These are phyloP conservation scores for Arthroderma sp. DNA, from an alignment of 2,329 filamentous ascomycete species.

Conservation along the genomic window DNA sequence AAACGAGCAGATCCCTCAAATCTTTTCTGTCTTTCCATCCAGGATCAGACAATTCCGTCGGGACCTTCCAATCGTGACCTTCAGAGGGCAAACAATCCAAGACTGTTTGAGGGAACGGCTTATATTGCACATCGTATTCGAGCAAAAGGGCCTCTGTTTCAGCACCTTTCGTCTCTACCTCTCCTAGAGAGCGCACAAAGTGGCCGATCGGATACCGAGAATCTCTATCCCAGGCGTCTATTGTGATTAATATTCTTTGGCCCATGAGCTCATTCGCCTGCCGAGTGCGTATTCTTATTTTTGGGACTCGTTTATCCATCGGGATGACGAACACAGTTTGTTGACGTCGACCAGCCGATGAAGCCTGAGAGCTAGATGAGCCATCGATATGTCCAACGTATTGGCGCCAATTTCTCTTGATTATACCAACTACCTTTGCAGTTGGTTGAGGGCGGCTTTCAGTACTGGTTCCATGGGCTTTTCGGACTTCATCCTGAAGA, in stretches of 20 bases:
- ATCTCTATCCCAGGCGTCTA: conserved; percentile 90
- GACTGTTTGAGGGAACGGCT: conserved; percentile 90
- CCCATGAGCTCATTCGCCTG: conserved; percentile 82
- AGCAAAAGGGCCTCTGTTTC: conserved; percentile 90
- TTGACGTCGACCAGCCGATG: conserved; percentile 67
- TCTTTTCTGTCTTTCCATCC: conserved; percentile 81
- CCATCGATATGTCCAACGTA: conserved; percentile 93
- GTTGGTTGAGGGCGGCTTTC: conserved; percentile 80
- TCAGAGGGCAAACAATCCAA: conserved; percentile 83
- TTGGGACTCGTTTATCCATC: conserved; percentile 96
- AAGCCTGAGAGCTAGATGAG: conserved; percentile 62
- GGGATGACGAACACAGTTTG: conserved; percentile 91
- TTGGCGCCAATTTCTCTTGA: conserved; percentile 95
- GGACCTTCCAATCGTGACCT: conserved; percentile 89
- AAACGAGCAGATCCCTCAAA: conserved; percentile 74
- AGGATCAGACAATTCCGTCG: conserved; percentile 61
- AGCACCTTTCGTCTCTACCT: conserved; percentile 91
- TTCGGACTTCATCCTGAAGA: conserved; percentile 82
- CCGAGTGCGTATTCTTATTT: conserved; percentile 82
- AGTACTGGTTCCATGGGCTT: conserved; percentile 60
- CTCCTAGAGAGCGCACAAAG: conserved; percentile 83
- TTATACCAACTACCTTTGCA: conserved; percentile 77
- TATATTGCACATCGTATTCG: conserved; percentile 95
- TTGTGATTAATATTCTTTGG: conserved; percentile 82
- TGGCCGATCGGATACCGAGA: conserved; percentile 87